phyloP scores from a whole-genome alignment of 2,329 filamentous ascomycete species.

The Pseudophaeomoniella oleicola region DNA sequence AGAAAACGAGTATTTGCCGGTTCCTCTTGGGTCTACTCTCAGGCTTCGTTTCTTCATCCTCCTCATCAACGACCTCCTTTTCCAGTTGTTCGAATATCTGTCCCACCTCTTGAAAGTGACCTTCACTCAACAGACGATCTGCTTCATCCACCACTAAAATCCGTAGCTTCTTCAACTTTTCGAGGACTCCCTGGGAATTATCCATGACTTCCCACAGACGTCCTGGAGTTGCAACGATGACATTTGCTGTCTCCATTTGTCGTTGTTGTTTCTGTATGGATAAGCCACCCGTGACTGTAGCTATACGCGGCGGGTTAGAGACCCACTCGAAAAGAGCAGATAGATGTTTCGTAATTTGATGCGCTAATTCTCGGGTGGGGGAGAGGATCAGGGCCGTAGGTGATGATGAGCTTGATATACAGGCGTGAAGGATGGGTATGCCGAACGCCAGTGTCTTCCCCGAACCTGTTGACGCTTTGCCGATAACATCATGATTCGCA shows the following conservation, averaged over 20 bases:
- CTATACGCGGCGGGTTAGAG: conserved; percentile 52
- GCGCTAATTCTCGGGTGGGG: conserved; percentile 83
- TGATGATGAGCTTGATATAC: conserved; percentile 36
- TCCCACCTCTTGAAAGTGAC: conserved; percentile 87
- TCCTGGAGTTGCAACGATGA: conserved; percentile 86
- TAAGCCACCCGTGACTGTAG: conserved; percentile 79
- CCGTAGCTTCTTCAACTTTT: conserved; percentile 55
- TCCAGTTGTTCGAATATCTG: conserved; percentile 76
- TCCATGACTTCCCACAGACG: conserved; percentile 89
- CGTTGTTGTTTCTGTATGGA: conserved; percentile 92
- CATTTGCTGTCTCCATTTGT: conserved; percentile 67
- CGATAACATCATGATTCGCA: conserved; percentile 77
- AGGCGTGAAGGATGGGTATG: conserved; percentile 80
- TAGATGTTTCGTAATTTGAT: conserved; percentile 78
- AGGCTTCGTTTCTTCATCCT: conserved; percentile 22
- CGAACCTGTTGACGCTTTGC: conserved; percentile 90
- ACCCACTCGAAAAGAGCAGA: conserved; percentile 54
- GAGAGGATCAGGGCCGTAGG: conserved; percentile 64
- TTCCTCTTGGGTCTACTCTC: conserved; percentile 20
- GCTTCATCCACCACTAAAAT: conserved; percentile 92
- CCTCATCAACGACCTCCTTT: conserved; percentile 36
- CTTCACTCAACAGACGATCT: conserved; percentile 78
- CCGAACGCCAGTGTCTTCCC: conserved; percentile 93
- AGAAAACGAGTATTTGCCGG: conserved; percentile 88
- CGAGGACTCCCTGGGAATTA: conserved; percentile 53